Evolutionary conservation across 768 basidiomycete genomes (phyloP).

Genomic region (Collybia sp.): DNA sequence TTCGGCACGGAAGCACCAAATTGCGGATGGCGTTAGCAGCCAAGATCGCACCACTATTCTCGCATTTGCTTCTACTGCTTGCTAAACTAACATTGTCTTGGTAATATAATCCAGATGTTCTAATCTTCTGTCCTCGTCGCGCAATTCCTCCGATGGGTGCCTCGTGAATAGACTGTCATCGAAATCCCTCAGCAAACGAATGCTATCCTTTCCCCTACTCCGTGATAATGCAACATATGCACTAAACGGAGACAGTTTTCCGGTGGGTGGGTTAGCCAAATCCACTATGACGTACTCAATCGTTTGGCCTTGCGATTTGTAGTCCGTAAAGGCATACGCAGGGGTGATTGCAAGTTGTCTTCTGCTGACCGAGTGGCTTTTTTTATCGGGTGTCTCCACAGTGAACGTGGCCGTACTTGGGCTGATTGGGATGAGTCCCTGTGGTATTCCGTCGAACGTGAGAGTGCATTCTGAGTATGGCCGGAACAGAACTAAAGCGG

Average conservation of each 20-base stretch:
- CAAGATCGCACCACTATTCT: no score
- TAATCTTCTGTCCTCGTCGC: conserved; percentile 14
- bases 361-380: conserved; percentile 8
- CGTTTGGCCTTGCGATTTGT: conserved; percentile 35
- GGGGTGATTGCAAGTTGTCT: conserved; percentile 24
- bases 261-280: conserved; percentile 20
- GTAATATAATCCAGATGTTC: background rate
- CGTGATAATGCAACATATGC: conserved; percentile 29
- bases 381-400: background rate
- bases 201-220: conserved; percentile 18
- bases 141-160: conserved; percentile 12
- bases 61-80: no score
- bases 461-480: conserved; percentile 14
- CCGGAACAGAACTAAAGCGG: conserved; percentile 24
- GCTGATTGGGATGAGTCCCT: conserved; percentile 19
- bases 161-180: conserved; percentile 17
- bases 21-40: no score
- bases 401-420: conserved; percentile 7
- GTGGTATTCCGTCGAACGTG: conserved; percentile 20
- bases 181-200: conserved; percentile 27
- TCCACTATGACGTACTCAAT: conserved; percentile 28
- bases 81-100: no score
- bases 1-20: no score
- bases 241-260: conserved; percentile 21
- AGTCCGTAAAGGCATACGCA: conserved; percentile 38